These are phyloP conservation scores for Eleusine indica DNA, from an alignment of 176 grass and related monocot genomes.

Conservation along the genomic window DNA sequence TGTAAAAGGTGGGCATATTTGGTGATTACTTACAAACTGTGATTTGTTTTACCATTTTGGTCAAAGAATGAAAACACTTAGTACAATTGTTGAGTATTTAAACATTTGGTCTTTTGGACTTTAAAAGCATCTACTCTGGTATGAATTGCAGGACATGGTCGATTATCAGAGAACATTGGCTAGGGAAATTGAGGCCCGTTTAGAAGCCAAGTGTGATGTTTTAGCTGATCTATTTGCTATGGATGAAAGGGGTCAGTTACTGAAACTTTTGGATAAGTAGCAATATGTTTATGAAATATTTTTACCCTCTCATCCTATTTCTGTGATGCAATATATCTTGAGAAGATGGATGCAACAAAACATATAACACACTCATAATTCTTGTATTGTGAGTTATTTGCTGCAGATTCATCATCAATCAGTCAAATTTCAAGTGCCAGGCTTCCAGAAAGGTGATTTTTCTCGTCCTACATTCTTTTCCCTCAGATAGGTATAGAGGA, in stretches of 20 bases:
- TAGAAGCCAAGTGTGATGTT: slow-evolving; percentile 87
- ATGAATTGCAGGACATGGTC: neutral
- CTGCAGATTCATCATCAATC: slow-evolving; percentile 73
- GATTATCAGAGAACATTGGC: slow-evolving; percentile 84
- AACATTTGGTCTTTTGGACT: neutral
- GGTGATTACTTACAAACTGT: neutral
- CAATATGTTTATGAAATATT: slow-evolving; percentile 1
- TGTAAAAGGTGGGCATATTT: neutral
- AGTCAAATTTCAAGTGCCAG: slow-evolving; percentile 85
- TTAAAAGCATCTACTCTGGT: neutral
- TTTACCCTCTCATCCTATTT: neutral
- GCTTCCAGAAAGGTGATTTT: slow-evolving; percentile 85
- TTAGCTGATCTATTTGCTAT: slow-evolving; percentile 88
- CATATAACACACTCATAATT: neutral
- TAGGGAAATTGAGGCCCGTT: slow-evolving; percentile 85
- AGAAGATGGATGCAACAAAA: neutral
- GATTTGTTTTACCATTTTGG: neutral
- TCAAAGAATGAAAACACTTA: neutral
- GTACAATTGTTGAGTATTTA: neutral
- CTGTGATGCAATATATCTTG: neutral
- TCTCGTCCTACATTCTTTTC: slow-evolving; percentile 9
- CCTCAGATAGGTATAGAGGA: neutral
- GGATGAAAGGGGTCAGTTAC: slow-evolving; percentile 75
- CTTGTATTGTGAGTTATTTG: slow-evolving; percentile 12
- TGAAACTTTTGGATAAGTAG: slow-evolving; percentile 4